Evolutionary conservation across 1,284 basidiomycete genomes (phyloP).

Genomic region (Austroboletus olivaceoglutinosus): DNA sequence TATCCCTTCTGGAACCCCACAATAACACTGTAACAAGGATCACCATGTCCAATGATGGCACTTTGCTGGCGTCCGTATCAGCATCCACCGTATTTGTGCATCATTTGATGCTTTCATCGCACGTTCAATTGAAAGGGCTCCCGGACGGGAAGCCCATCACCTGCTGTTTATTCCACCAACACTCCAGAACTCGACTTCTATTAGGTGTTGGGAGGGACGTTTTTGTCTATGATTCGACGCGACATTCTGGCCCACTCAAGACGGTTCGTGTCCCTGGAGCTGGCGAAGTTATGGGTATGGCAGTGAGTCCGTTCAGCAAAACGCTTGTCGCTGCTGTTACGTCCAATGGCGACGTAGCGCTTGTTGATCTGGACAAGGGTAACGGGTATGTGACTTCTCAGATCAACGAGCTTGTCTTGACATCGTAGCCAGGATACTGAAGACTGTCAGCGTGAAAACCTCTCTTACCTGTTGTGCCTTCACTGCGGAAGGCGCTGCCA

Average conservation of each 20-base stretch:
- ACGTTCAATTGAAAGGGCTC: conserved; percentile 53
- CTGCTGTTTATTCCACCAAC: conserved; percentile 58
- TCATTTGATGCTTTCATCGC: conserved; percentile 48
- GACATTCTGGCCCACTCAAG: conserved; percentile 55
- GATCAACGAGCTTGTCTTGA: neutral
- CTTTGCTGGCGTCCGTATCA: conserved; percentile 57
- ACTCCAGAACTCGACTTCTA: conserved; percentile 55
- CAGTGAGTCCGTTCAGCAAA: conserved; percentile 72
- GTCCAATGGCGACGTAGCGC: conserved; percentile 49
- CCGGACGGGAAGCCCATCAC: conserved; percentile 38
- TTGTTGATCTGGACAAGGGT: conserved; percentile 73
- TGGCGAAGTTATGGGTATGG: conserved; percentile 48
- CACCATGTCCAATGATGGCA: conserved; percentile 57
- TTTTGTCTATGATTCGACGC: conserved; percentile 59
- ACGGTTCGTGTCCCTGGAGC: conserved; percentile 47
- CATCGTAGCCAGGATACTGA: conserved; percentile 47
- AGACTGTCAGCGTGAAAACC: conserved; percentile 49
- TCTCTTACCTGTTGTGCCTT: conserved; percentile 58
- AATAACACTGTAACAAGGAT: conserved; percentile 49
- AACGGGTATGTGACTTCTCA: conserved; percentile 48
- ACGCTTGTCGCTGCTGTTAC: conserved; percentile 59
- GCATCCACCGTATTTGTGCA: conserved; percentile 53
- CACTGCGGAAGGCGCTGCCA: conserved; percentile 61
- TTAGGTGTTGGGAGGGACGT: conserved; percentile 53
- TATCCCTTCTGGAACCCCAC: conserved; percentile 62